A percentile compares a stretch with the other conserved stretches of the same genome.
Conservation (phyloP, 768 basidiomycete genomes). For the Terana coerulea region DNA sequence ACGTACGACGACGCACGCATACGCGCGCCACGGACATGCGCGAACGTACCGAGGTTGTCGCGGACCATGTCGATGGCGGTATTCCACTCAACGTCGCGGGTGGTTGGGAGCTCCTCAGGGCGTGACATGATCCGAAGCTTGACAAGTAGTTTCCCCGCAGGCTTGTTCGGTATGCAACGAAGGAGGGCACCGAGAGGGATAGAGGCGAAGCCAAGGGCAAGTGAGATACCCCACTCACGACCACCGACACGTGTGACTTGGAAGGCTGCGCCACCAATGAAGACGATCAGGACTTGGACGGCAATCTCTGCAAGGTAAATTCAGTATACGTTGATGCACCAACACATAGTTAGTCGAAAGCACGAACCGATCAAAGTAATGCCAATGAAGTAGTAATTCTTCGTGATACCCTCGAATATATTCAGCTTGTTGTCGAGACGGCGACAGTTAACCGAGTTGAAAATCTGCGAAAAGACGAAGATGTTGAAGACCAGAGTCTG, state of each 20-base stretch:
- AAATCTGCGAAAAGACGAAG: conserved; percentile 98
- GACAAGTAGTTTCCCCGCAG: conserved; percentile 64
- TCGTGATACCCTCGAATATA: conserved; percentile 77
- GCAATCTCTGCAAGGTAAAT: conserved; percentile 60
- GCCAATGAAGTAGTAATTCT: conserved; percentile 79
- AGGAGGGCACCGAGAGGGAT: conserved; percentile 84
- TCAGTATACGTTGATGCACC: neutral
- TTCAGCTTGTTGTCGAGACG: conserved; percentile 84
- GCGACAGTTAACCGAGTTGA: conserved; percentile 91
- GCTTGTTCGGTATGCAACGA: conserved; percentile 75
- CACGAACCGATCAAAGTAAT: conserved; percentile 81
- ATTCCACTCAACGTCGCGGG: conserved; percentile 63
- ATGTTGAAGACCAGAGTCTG: conserved; percentile 94
- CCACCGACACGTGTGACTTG: conserved; percentile 76
- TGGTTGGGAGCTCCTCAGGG: conserved; percentile 61
- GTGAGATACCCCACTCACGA: conserved; percentile 89
- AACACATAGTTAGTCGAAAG: neutral
- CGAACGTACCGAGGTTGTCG: conserved; percentile 83
- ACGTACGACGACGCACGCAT: conserved; percentile 83
- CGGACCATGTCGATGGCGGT: conserved; percentile 77
- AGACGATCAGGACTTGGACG: conserved; percentile 84
- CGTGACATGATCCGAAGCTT: conserved; percentile 57
- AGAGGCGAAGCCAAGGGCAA: conserved; percentile 83
- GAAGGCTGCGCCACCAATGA: conserved; percentile 90
- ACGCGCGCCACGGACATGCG: conserved; percentile 84